Conservation (phyloP, 1,139 yeast genomes). For the Pichia sp. region DNA sequence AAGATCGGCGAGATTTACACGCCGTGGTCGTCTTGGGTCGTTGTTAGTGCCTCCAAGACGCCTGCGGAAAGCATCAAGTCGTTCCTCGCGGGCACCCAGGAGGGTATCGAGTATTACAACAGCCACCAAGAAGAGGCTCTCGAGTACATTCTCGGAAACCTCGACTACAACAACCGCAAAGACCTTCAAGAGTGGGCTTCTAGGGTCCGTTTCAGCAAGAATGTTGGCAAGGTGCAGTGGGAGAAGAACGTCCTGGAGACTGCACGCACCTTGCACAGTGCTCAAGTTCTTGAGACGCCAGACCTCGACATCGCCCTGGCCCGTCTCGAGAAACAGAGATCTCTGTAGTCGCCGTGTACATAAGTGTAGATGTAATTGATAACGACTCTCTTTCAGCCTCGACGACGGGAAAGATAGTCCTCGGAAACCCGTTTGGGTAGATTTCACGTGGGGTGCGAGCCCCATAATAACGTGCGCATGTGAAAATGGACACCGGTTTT, state of each 20-base stretch:
- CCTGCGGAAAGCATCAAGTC: conserved; percentile 26
- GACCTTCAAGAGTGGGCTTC: conserved; percentile 80
- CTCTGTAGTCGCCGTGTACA: too few relatives aligned
- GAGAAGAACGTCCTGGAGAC: conserved; percentile 45
- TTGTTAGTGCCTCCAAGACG: conserved; percentile 48
- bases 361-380: too few relatives aligned
- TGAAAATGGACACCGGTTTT: neutral
- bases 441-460: conserved; percentile 1
- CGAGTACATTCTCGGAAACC: conserved; percentile 55
- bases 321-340: neutral
- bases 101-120: conserved; percentile 66
- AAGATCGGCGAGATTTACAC: conserved; percentile 84
- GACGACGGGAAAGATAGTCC: too few relatives aligned
- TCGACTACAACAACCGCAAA: conserved; percentile 64
- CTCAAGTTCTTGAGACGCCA: conserved; percentile 44
- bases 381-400: too few relatives aligned
- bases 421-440: neutral
- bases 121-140: conserved; percentile 61
- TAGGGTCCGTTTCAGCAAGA: conserved; percentile 61
- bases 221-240: conserved; percentile 50
- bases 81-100: conserved; percentile 45
- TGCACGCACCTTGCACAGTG: conserved; percentile 51
- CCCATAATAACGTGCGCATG: conserved; percentile 1
- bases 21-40: conserved; percentile 96
- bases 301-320: conserved; percentile 23